Base-by-base conservation (phyloP, 2,329 filamentous ascomycete species). In the Fusarium sp. region DNA sequence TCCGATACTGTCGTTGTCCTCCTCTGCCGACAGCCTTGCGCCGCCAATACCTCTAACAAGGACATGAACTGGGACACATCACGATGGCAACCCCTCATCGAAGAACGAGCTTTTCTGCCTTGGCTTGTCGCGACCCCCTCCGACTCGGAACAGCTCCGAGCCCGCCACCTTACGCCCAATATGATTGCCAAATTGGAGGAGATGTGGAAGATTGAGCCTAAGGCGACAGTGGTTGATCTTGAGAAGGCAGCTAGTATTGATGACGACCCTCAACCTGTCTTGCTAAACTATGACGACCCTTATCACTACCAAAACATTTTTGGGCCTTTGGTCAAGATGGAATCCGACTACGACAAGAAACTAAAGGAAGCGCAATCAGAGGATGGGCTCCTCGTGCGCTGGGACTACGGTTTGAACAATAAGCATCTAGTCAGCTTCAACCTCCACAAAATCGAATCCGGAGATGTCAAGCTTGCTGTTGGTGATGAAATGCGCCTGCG, bases 1-100 rank as follows among this genome's bases (percentile, higher is more conserved):
- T 98, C 96, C 16, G 97, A 99, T 79, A 98, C 96, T 0, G 96
- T 99, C 33, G 97, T 99, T 13, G 96, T 99, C 30, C 90, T 99
- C 48, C 89, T 99, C 41, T 99, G 96, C 82, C 95, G 96, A 69
- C 96, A 98, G 83, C 96, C 96, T 51, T 99, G 96, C 82, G 96
- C 95, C 38, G 92, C 96, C 33, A 95, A 93, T 84, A 93, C 95
- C 4, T 98, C 96, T 38, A 95, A 94, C 74, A 99, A 99, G 84
- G 96, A 99, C 79, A 98, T 99, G 95, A 99, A 96, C 82, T 99
- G 96, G 96, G 96, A 99, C 81, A 97, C 95, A 11, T 97, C 95
- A 31, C 91, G 95, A 80, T 99, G 96, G 96, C 95, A 98, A 81
- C 96, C 96, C 18, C 87, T 99, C 65, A 98, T 99, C 73, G 95